Evolutionary conservation across 768 basidiomycete genomes (phyloP), one percentile per base, ranked within the genome.

Genomic region (Trametes gibbosa): DNA sequence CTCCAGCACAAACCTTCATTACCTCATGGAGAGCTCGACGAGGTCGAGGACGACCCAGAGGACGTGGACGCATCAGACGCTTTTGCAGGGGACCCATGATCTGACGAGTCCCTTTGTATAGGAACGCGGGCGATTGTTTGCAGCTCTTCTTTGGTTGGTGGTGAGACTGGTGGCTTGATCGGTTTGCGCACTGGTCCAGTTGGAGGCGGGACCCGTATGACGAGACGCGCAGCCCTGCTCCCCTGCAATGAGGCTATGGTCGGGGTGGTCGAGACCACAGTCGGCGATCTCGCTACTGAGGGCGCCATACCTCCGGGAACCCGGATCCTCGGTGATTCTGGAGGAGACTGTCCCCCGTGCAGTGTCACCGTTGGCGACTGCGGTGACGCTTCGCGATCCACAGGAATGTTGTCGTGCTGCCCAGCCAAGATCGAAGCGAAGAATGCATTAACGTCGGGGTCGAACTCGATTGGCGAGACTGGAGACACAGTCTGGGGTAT

Each of bases 141-240:
- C 27, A 10, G 13, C 35, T 56, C 55, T 19, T 53, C 46, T 17
- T 40, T 51, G n/a, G 58, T 46, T 16, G 40, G 45, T 2, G 58
- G 58, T 2, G 58, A 39, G 2, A 42, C 7, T 19, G 51, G 58
- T 2, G 58, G 45, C 17, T 53, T 59, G 25, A 59, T 53, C 16
- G 42, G 40, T 14, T 43, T 47, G 17, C 52, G 51, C 27, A 25
- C 25, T 7, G 35, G 45, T 3, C 27, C 48, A 6, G 16, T 19
- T 2, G 51, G 7, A 13, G 51, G 58, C 21, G 58, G 58, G 9
- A 59, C 43, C 5, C 58, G 50, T 16, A 59, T 59, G 9, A 53
- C 45, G 7, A 59, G 46, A 17, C 48, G 52, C 16, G 23, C 14
- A 3, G 39, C 21, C 43, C 12, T 9, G 8, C 37, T 39, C n/a